Conservation (phyloP, 768 basidiomycete genomes). For the Lentinula detonsa region DNA sequence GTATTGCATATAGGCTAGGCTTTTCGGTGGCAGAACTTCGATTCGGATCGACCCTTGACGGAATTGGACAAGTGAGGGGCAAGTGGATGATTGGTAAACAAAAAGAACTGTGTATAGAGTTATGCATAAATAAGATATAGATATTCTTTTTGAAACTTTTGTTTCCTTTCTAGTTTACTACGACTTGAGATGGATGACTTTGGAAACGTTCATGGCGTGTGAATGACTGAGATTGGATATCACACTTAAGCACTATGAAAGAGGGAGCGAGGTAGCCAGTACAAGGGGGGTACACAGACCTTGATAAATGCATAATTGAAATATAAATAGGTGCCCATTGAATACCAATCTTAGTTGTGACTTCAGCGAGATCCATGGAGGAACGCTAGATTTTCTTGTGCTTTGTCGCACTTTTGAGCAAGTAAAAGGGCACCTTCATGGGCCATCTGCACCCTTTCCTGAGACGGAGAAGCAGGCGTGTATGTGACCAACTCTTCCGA, state of each 20-base stretch:
- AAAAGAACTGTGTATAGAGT: no score
- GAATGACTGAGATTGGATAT: not conserved
- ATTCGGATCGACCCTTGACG: no score
- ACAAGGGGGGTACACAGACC: no score
- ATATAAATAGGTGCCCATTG: not conserved
- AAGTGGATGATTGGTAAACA: no score
- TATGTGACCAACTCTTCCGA: slow-evolving; percentile 42
- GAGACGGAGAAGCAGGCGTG: slow-evolving; percentile 41
- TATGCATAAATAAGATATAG: no score
- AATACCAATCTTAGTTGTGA: not conserved
- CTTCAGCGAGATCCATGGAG: not conserved
- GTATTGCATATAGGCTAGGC: not conserved
- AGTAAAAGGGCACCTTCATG: slow-evolving; percentile 39
- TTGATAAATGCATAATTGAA: not conserved
- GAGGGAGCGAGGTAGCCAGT: not conserved
- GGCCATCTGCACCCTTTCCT: slow-evolving; percentile 40
- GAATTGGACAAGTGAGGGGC: not conserved
- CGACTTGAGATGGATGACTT: no score
- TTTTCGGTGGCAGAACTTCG: not conserved
- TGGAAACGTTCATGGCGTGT: no score
- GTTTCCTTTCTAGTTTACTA: no score
- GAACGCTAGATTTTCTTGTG: slow-evolving; percentile 44
- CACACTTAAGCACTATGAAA: not conserved
- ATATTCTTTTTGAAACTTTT: no score
- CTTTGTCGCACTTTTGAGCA: slow-evolving; percentile 42